Evolutionary conservation across 805 yeast genomes (phyloP), one percentile per base, ranked within the genome.

Genomic region (Teunomyces cretensis): DNA sequence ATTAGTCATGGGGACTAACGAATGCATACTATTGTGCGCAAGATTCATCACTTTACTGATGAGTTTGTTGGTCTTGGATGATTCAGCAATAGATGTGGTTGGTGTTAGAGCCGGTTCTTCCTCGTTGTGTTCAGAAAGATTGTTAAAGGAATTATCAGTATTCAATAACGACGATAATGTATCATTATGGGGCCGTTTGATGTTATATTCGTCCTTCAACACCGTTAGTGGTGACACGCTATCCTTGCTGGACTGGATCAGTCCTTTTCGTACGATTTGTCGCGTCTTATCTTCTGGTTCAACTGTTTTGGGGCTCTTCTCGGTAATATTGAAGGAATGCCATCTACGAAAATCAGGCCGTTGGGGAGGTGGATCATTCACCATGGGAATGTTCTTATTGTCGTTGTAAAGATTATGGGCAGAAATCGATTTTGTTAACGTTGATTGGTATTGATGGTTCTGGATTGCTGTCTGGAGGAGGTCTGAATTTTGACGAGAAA

Each of bases 221-320:
- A 62, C 61, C 0, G 67, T 60, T 35, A 64, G 51, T 1, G 68
- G 67, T 2, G 67, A 62, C 2, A 60, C 35, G 36, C 62, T 57
- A 33, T 38, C 31, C 7, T 27, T n/a, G 22, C 38, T 22, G 3
- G 38, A 19, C 6, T 22, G 26, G 9, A 28, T 35, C 13, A 24
- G 8, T n/a, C 7, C 15, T 6, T 22, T 35, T 7, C 15, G 13
- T 19, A 35, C 13, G 14, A 35, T 17, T 6, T 13, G 17, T n/a
- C 17, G 28, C 13, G 28, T 27, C 15, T 17, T 12, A 5, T 17
- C 12, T 4, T 35, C 22, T 2, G 15, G 16, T 9, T 35, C 14
- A 24, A 13, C 14, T 11, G 7, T 7, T 35, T 19, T n/a, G 11
- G 27, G 27, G 22, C 3, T 35, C 7, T 14, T 22, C 12, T 22